A percentile compares a stretch with the other conserved stretches of the same genome.
phyloP scores from a whole-genome alignment of 1,284 basidiomycete species.

The Apiotrichum domesticum region DNA sequence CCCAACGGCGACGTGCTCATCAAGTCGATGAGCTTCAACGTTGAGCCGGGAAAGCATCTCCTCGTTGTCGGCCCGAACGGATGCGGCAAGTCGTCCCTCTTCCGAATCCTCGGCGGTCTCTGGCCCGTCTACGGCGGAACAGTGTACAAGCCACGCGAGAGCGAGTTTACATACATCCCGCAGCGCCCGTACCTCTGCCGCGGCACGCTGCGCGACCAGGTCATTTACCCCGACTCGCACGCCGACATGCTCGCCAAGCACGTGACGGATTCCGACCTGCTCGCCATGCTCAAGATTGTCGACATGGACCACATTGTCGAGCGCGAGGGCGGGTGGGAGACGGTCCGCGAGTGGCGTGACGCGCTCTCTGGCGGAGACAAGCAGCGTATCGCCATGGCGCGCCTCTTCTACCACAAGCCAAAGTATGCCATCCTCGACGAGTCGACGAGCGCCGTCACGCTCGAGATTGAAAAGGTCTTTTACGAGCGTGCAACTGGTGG shows the following conservation, averaged over 20 bases:
- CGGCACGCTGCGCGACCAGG: conserved; percentile 89
- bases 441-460: conserved; percentile 87
- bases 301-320: conserved; percentile 85
- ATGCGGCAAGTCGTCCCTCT: conserved; percentile 79
- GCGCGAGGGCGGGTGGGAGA: conserved; percentile 94
- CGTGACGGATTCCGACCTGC: conserved; percentile 68
- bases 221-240: conserved; percentile 71
- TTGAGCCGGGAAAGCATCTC: conserved; percentile 85
- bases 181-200: conserved; percentile 90
- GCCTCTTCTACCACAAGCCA: conserved; percentile 91
- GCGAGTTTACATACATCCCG: conserved; percentile 89
- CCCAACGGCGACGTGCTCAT: conserved; percentile 93
- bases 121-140: conserved; percentile 95
- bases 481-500: conserved; percentile 80
- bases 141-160: conserved; percentile 85
- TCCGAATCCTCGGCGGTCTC: conserved; percentile 89
- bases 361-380: conserved; percentile 67
- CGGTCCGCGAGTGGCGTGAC: conserved; percentile 84
- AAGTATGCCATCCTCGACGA: conserved; percentile 98
- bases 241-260: conserved; percentile 56
- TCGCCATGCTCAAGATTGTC: conserved; percentile 67
- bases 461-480: conserved; percentile 89
- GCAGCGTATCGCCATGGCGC: conserved; percentile 86
- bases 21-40: conserved; percentile 74
- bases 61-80: conserved; percentile 91